phyloP scores from a whole-genome alignment of 2,329 filamentous ascomycete species.

The Cadophora luteo-olivacea region DNA sequence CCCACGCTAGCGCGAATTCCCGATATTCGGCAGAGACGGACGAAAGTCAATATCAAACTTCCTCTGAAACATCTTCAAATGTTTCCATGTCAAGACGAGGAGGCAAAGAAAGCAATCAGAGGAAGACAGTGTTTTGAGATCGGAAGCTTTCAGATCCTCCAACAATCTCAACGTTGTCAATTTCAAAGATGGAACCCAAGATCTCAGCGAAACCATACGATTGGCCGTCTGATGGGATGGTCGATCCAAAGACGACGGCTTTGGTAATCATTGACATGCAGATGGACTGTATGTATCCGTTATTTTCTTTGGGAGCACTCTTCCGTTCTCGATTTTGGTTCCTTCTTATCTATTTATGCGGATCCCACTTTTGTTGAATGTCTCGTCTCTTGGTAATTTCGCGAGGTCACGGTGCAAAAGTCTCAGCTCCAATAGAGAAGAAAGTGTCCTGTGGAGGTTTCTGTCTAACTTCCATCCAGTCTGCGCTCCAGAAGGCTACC shows the following conservation, averaged over 20 bases:
- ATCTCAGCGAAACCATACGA: constrained; percentile 45
- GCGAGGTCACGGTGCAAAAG: neutral
- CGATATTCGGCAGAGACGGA: neutral
- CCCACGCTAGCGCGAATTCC: constrained; percentile 4
- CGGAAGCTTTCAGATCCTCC: neutral
- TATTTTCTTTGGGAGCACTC: constrained; percentile 24
- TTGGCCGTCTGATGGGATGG: constrained; percentile 49
- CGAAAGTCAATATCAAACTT: constrained; percentile 3
- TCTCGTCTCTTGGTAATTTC: neutral
- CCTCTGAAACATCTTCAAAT: neutral
- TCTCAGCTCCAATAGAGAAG: neutral
- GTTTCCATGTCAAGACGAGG: too few species aligned
- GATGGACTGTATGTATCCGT: constrained; percentile 51
- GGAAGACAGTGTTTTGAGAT: too few species aligned
- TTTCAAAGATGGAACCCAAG: constrained; percentile 24
- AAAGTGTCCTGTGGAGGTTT: neutral
- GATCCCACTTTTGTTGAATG: constrained; percentile 18
- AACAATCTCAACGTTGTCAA: constrained; percentile 9
- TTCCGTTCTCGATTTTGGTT: neutral
- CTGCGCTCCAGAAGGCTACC: constrained; percentile 55
- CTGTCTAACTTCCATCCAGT: constrained; percentile 39
- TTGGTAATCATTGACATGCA: constrained; percentile 63
- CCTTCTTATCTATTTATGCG: neutral
- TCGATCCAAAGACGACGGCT: constrained; percentile 53
- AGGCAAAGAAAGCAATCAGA: too few species aligned